Evolutionary conservation across 2,329 filamentous ascomycete species (phyloP), one percentile per base, ranked within the genome.

Genomic region (Claviceps digitariae): DNA sequence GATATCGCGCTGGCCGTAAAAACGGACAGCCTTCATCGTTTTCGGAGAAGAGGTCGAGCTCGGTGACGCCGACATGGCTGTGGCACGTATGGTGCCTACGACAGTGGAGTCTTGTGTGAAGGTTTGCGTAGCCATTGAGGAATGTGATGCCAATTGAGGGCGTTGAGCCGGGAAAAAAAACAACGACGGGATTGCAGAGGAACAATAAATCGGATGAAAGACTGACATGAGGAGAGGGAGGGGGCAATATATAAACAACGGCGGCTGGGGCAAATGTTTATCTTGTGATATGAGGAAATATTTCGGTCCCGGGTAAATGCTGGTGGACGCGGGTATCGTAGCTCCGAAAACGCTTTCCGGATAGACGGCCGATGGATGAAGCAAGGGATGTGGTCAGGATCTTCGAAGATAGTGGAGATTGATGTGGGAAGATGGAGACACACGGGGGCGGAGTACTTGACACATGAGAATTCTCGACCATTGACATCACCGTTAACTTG

Each of bases 1-100:
- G 52, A 81, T 72, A 60, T 81, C 76, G 57, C 74, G 71, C 55
- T 73, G 74, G 17, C 76, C 77, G 60, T 79, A 74, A 58, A 75
- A 81, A 59, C 75, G 67, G 25, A 74, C 72, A 48, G 78, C 77
- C 57, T 71, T 71, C 77, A 80, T 80, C 31, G 49, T 23, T 17
- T 38, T 25, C 27, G 44, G 3, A 12, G 43, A 9, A 17, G 40
- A 20, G 38, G 47, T 20, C 8, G 40, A 20, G 23, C 25, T 13
- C 2, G 49, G 25, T 9, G 50, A 21, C 8, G 51, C 17, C 13
- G 54, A 55, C 23, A 44, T 44, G 23, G 54, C 54, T 29, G 51
- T 56, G 20, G 54, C 49, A 41, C 41, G 54, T 20, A 56, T 54
- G 20, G 52, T 56, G 40, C 54, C 52, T 6, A 56, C 52, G 2